Conservation (phyloP, 1,284 basidiomycete genomes). For the Leccinum griseonigrum region DNA sequence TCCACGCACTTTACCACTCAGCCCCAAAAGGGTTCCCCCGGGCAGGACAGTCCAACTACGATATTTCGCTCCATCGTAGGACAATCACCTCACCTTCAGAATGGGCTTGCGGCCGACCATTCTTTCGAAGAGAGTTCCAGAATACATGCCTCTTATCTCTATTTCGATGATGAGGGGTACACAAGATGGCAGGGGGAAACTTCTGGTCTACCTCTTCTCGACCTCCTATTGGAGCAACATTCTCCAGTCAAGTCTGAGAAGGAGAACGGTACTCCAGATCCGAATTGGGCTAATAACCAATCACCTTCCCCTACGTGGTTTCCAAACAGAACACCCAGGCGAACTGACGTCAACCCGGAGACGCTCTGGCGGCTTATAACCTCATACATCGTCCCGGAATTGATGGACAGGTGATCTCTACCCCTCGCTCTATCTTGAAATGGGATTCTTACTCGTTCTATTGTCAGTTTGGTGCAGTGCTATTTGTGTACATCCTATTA, state of each 20-base stretch:
- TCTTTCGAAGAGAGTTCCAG: conserved; percentile 56
- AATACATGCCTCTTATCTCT: conserved; percentile 72
- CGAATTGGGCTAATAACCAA: conserved; percentile 27
- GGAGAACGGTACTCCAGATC: conserved; percentile 24
- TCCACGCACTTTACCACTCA: conserved; percentile 66
- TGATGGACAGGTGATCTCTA: conserved; percentile 78
- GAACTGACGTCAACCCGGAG: conserved; percentile 78
- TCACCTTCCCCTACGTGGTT: conserved; percentile 54
- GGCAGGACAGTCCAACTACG: conserved; percentile 45
- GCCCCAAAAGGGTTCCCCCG: conserved; percentile 36
- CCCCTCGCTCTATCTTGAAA: conserved; percentile 2
- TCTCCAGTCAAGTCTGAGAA: conserved; percentile 38
- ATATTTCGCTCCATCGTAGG: conserved; percentile 42
- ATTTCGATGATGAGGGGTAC: conserved; percentile 80
- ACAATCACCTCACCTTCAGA: conserved; percentile 30
- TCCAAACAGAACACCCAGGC: conserved; percentile 70
- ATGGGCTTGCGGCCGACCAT: conserved; percentile 36
- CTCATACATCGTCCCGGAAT: conserved; percentile 74
- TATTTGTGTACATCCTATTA: conserved; percentile 90
- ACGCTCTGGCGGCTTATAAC: conserved; percentile 73
- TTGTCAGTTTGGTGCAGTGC: conserved; percentile 66
- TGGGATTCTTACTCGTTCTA: conserved; percentile 18
- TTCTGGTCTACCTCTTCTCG: conserved; percentile 82
- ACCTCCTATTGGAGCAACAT: conserved; percentile 69
- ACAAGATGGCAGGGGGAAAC: conserved; percentile 88